Conservation (phyloP, 1,284 basidiomycete species). For the Marasmius tenuissimus region DNA sequence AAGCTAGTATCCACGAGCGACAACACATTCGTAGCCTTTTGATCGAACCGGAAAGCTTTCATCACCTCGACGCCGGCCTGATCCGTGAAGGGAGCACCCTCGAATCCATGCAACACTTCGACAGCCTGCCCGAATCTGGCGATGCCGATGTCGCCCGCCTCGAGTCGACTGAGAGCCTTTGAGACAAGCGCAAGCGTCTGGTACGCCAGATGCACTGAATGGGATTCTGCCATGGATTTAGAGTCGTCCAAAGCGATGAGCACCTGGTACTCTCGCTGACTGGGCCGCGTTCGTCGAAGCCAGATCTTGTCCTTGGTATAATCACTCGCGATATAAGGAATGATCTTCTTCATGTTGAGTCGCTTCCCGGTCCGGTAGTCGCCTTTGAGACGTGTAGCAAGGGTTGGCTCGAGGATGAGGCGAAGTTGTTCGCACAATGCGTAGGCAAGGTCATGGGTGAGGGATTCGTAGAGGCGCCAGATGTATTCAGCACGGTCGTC, state of each 20-base stretch:
- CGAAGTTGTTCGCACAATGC: conserved; percentile 95
- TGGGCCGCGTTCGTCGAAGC: conserved; percentile 93
- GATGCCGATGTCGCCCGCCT: conserved; percentile 93
- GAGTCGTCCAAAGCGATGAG: conserved; percentile 96
- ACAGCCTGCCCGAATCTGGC: conserved; percentile 89
- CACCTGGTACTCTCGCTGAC: conserved; percentile 95
- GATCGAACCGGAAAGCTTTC: conserved; percentile 86
- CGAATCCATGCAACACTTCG: conserved; percentile 88
- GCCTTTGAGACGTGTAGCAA: conserved; percentile 92
- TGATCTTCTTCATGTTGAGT: conserved; percentile 99
- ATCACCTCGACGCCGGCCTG: conserved; percentile 81
- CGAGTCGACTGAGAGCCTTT: conserved; percentile 88
- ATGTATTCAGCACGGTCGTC: conserved; percentile 67
- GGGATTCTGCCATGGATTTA: conserved; percentile 93
- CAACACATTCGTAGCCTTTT: conserved; percentile 89
- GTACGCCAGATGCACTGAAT: conserved; percentile 92
- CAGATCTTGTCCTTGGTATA: conserved; percentile 99
- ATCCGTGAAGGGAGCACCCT: conserved; percentile 77
- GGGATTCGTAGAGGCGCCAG: conserved; percentile 88
- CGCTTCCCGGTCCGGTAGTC: conserved; percentile 99
- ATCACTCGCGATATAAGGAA: conserved; percentile 97
- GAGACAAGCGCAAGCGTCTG: conserved; percentile 93
- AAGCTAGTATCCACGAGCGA: conserved; percentile 86
- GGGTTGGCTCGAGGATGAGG: conserved; percentile 93
- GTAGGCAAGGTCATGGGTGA: conserved; percentile 92